Percentiles rank a stretch among this genome's conserved stretches.
Conservation (phyloP, 1,284 basidiomycete species). For the Marasmius oreades region DNA sequence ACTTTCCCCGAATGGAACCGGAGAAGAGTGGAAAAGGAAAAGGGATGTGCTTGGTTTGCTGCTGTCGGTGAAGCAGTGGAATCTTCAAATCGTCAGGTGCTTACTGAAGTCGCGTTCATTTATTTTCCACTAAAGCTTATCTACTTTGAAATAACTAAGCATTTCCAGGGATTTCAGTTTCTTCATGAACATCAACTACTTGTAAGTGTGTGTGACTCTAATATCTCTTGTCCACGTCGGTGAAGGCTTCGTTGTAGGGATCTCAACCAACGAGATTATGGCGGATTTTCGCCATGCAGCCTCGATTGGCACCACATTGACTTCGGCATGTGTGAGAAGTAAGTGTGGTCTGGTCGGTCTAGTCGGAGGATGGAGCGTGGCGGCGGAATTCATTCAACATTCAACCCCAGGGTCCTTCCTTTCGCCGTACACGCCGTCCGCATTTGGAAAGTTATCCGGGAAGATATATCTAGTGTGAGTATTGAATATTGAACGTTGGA, state of each 20-base stretch:
- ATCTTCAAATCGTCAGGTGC: slow-evolving; percentile 30
- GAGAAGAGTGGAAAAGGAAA: too few species aligned
- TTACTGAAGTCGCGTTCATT: slow-evolving; percentile 29
- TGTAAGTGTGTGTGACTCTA: neutral
- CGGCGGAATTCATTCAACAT: neutral
- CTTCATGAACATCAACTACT: neutral
- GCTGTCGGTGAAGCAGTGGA: slow-evolving; percentile 32
- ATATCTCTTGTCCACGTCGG: neutral
- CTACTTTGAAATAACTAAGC: neutral
- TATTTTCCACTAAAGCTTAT: neutral
- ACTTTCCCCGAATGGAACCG: too few species aligned
- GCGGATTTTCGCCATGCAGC: neutral
- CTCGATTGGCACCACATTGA: slow-evolving; percentile 1
- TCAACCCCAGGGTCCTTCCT: slow-evolving; percentile 8
- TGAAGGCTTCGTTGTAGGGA: neutral
- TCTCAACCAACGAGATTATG: slow-evolving; percentile 3
- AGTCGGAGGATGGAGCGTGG: neutral
- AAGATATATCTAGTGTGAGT: slow-evolving; percentile 3
- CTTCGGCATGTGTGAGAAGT: slow-evolving; percentile 1
- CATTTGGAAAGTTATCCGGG: slow-evolving; percentile 9
- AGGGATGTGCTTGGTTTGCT: too few species aligned
- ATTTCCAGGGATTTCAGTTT: slow-evolving; percentile 1
- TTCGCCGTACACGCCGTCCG: slow-evolving; percentile 10
- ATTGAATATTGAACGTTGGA: neutral
- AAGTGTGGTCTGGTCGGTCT: neutral